These are phyloP conservation scores for Wickerhamiella spandovensis DNA, from an alignment of 805 yeast genomes.

Conservation along the genomic window DNA sequence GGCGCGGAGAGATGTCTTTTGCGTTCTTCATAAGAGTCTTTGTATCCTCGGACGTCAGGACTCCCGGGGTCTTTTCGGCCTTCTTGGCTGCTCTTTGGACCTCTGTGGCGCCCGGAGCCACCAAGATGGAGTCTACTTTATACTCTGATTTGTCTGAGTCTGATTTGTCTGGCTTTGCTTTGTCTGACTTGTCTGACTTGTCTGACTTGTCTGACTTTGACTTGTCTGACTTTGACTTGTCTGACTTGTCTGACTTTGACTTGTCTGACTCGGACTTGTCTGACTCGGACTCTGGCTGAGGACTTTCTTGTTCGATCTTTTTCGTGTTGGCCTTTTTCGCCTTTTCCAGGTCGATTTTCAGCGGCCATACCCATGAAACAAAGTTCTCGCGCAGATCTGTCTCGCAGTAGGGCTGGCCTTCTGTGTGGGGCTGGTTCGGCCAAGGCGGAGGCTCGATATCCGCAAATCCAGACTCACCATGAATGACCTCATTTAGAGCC, in stretches of 20 bases:
- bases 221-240: too few relatives aligned
- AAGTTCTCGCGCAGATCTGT: constrained; percentile 10
- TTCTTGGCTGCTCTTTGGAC: not conserved
- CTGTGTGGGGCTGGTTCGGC: constrained; percentile 2
- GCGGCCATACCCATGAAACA: constrained; percentile 5
- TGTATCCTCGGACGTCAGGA: not conserved
- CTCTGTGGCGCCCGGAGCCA: not conserved
- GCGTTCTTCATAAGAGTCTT: not conserved
- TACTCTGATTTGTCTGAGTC: not conserved
- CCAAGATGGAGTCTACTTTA: not conserved
- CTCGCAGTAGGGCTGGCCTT: constrained; percentile 13
- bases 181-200: not conserved
- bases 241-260: not conserved
- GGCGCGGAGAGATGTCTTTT: not conserved
- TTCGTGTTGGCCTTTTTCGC: not conserved
- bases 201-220: not conserved
- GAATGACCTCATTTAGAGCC: constrained; percentile 61
- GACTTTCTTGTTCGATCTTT: not conserved
- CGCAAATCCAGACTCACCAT: constrained; percentile 49
- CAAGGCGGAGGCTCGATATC: not conserved
- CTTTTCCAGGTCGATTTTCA: not conserved
- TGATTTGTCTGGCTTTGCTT: too few relatives aligned
- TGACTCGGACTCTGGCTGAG: too few relatives aligned
- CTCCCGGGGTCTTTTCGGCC: not conserved
- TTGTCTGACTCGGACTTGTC: not conserved